A percentile compares a stretch with the other conserved stretches of the same genome.
Evolutionary conservation across 164 flowering plant species (phyloP).

Genomic region (Chimonanthus salicifolius): DNA sequence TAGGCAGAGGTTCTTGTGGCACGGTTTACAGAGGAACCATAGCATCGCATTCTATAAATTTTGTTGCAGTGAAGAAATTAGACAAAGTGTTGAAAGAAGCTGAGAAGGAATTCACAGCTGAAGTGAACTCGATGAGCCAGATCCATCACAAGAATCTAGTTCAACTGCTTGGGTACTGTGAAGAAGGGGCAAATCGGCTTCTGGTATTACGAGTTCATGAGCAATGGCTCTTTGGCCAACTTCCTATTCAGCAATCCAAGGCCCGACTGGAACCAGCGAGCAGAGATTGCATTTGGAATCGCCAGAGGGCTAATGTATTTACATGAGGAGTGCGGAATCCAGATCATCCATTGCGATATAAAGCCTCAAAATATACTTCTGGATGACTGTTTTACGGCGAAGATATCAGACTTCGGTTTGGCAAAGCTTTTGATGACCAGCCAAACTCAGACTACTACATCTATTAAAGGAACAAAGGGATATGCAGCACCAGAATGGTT

Average conservation of each 20-base stretch:
- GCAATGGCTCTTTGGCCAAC: conserved; percentile 15
- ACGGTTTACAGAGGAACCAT: conserved; percentile 17
- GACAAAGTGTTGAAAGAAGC: conserved; percentile 10
- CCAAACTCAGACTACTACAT: conserved; percentile 16
- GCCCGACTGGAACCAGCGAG: conserved; percentile 17
- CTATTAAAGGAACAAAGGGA: conserved; percentile 24
- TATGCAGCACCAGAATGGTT: conserved; percentile 30
- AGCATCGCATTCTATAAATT: not conserved
- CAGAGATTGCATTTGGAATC: conserved; percentile 18
- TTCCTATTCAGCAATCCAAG: conserved; percentile 16
- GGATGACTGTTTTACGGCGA: conserved; percentile 11
- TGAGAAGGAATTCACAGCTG: conserved; percentile 18
- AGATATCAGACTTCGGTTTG: conserved; percentile 24
- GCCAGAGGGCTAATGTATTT: conserved; percentile 22
- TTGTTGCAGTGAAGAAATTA: conserved; percentile 19
- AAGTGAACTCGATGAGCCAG: conserved; percentile 18
- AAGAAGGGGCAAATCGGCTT: conserved; percentile 18
- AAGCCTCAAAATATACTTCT: conserved; percentile 28
- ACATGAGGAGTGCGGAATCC: conserved; percentile 20
- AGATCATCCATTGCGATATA: conserved; percentile 24
- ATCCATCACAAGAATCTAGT: conserved; percentile 27
- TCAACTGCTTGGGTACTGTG: conserved; percentile 22
- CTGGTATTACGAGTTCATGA: conserved; percentile 25
- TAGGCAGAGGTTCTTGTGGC: conserved; percentile 15
- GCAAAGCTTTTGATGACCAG: conserved; percentile 21